Base-by-base conservation (phyloP, 2,329 filamentous ascomycete species). In the Alternaria viburni region DNA sequence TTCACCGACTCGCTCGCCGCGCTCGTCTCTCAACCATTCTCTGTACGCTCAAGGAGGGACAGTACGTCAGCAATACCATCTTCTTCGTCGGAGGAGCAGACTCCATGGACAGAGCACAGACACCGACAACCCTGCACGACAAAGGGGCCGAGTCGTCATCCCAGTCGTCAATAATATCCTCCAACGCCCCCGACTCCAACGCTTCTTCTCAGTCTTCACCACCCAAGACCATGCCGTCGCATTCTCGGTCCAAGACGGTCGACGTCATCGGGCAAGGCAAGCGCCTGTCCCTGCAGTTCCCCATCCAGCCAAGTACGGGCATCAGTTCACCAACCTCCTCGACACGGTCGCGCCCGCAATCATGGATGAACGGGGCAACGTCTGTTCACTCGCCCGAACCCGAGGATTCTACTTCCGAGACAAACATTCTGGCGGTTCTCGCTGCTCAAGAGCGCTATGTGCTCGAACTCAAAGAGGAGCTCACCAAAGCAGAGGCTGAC, bases 391-490 rank as follows among this genome's bases (percentile, higher is more conserved):
- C 78, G 11, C 70, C 74, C 9, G 76, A 77, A 9, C 56, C 62
- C 15, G 49, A 50, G 49, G 66, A 26, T 43, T 67, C 32, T 58
- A 70, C 45, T 60, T 69, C 76, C 32, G 77, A 80, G 59, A 72
- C 70, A 49, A 81, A 78, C 66, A 92, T 97, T 73, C 89, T 99
- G 69, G 94, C 93, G 65, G 91, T 94, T 61, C 91, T 99, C 73
- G 96, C 96, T 47, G 90, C 93, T 13, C 94, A 98, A 81, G 96
- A 99, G 82, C 87, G 96, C 61, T 90, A 89, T 69, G 95, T 99
- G 2, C 83, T 99, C 61, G 96, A 98, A 81, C 84, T 99, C 56
- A 91, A 90, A 63, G 96, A 99, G 79, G 95, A 98, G 79, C 84
- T 99, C n/a, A 83, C 85, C 23, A 90, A 90, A 63, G 95, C 96